phyloP scores from a whole-genome alignment of 208 protist species.

The Leishmania tarentolae region DNA sequence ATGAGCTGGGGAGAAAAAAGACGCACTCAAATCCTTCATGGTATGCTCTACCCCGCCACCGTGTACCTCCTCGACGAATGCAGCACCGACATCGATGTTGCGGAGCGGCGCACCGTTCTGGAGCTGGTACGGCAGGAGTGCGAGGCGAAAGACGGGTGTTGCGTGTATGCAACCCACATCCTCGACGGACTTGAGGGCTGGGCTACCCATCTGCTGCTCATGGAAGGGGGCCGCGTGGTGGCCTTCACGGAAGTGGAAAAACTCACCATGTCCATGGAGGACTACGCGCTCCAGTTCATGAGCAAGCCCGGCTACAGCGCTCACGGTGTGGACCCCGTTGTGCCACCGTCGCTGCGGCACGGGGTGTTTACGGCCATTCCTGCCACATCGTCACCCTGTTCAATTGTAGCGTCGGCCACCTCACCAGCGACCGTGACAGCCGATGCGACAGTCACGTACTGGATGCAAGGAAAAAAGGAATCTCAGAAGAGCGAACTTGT shows the following conservation, averaged over 20 bases:
- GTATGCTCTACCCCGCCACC: slow-evolving; percentile 46
- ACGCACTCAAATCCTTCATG: slow-evolving; percentile 74
- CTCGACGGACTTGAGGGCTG: slow-evolving; percentile 73
- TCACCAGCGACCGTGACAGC: neutral
- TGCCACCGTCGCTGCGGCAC: neutral
- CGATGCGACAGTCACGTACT: slow-evolving; percentile 6
- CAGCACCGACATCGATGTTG: slow-evolving; percentile 84
- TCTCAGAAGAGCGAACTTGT: slow-evolving; percentile 24
- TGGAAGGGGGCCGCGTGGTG: slow-evolving; percentile 49
- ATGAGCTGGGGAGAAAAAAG: slow-evolving; percentile 77
- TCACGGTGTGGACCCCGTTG: neutral
- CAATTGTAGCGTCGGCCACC: neutral
- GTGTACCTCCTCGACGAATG: slow-evolving; percentile 88
- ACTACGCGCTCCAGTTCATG: slow-evolving; percentile 60
- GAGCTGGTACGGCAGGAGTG: slow-evolving; percentile 58
- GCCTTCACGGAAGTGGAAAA: slow-evolving; percentile 41
- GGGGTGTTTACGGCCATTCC: slow-evolving; percentile 7
- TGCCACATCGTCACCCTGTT: neutral
- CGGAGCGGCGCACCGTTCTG: slow-evolving; percentile 65
- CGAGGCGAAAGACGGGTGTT: slow-evolving; percentile 39
- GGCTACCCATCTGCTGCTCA: slow-evolving; percentile 75
- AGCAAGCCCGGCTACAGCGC: slow-evolving; percentile 9
- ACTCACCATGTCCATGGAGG: slow-evolving; percentile 49
- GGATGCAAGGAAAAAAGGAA: neutral
- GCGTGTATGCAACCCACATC: slow-evolving; percentile 89